A percentile compares a stretch with the other conserved stretches of the same genome.
phyloP scores from a whole-genome alignment of 306 rosid species.

The Casuarina cunninghamiana region DNA sequence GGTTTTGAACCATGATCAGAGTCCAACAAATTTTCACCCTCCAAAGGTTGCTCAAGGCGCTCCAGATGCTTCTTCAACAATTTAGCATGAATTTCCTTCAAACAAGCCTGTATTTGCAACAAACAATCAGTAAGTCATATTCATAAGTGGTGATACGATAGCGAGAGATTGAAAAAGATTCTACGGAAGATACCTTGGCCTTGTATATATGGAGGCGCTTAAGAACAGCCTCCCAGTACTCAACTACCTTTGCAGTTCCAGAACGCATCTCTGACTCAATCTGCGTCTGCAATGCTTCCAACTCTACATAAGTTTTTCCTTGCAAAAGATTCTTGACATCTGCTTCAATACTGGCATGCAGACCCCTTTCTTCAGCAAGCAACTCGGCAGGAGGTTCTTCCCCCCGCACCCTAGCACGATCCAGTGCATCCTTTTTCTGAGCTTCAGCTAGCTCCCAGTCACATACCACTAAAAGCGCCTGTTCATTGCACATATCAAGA shows the following conservation, averaged over 20 bases:
- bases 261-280: conserved; percentile 93
- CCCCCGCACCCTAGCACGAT: conserved; percentile 98
- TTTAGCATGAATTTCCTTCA: conserved; percentile 87
- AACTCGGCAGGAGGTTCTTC: conserved; percentile 93
- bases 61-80: conserved; percentile 76
- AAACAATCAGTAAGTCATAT: conserved; percentile 22
- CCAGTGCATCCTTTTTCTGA: conserved; percentile 82
- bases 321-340: conserved; percentile 74
- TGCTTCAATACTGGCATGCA: conserved; percentile 85
- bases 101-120: conserved; percentile 66
- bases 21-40: conserved; percentile 54
- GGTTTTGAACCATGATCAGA: conserved; percentile 32
- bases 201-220: conserved; percentile 84
- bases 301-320: conserved; percentile 69
- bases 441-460: conserved; percentile 98
- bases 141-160: background rate
- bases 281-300: conserved; percentile 69
- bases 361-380: conserved; percentile 98
- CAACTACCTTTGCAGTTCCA: conserved; percentile 92
- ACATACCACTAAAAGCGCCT: conserved; percentile 92
- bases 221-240: conserved; percentile 92
- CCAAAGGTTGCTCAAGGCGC: conserved; percentile 63
- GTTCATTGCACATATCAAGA: conserved; percentile 29
- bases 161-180: conserved; percentile 16
- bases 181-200: conserved; percentile 74